Evolutionary conservation across 2,329 filamentous ascomycete genomes (phyloP).

Genomic region (Pseudophaeomoniella oleicola): DNA sequence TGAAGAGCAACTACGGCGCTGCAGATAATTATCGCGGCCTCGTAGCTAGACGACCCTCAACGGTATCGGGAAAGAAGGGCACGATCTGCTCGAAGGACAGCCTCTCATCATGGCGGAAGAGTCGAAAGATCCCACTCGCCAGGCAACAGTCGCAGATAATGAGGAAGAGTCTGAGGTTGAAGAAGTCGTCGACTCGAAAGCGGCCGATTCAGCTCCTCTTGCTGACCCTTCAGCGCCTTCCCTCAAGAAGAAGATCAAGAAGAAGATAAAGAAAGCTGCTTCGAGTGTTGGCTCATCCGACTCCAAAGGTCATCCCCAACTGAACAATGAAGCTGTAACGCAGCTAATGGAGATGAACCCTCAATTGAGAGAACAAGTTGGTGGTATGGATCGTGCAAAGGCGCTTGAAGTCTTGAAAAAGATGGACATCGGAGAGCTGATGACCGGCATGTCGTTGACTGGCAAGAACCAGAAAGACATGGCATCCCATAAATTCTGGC

Average conservation of each 20-base stretch:
- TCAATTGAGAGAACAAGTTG: slow-evolving; percentile 58
- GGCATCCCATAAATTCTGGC: slow-evolving; percentile 97
- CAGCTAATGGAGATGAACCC: slow-evolving; percentile 34
- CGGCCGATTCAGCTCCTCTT: background rate
- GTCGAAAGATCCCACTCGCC: background rate
- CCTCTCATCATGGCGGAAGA: background rate
- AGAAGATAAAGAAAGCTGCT: background rate
- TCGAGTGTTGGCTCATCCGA: background rate
- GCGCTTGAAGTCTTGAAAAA: slow-evolving; percentile 35
- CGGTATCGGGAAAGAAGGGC: too few relatives aligned
- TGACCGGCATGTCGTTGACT: slow-evolving; percentile 47
- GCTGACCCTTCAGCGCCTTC: background rate
- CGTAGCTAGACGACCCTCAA: too few relatives aligned
- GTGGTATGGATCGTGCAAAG: slow-evolving; percentile 51
- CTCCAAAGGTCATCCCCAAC: background rate
- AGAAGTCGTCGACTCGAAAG: background rate
- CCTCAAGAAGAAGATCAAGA: background rate
- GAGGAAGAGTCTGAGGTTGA: background rate
- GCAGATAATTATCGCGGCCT: too few relatives aligned
- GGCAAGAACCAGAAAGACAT: slow-evolving; percentile 92
- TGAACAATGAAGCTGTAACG: background rate
- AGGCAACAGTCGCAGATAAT: background rate
- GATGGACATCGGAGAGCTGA: slow-evolving; percentile 30
- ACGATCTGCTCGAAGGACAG: too few relatives aligned
- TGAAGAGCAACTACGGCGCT: too few relatives aligned